Base-by-base conservation (phyloP, 2,329 filamentous ascomycete genomes). In the Helotiales sp. region DNA sequence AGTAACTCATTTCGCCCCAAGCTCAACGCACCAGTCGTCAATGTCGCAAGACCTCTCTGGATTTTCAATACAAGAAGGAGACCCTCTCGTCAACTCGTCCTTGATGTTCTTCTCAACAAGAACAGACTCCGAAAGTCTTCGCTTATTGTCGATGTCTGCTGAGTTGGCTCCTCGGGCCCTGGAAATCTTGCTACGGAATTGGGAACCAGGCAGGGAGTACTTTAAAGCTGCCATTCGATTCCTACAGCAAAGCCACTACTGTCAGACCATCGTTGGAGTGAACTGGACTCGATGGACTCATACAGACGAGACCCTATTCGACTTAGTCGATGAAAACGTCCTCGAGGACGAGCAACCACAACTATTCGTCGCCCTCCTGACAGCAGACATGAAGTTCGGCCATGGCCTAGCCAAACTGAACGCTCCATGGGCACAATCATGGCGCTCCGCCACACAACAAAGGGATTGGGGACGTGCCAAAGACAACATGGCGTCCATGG, bases 131-230 rank as follows among this genome's bases (percentile, higher is more conserved):
- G 34, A 68, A 37, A 66, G 30, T 34, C 65, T 70, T 8, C 17
- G 22, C 30, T 43, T 54, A 3, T 43, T 70, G 10, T 52, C 65
- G 17, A 57, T 61, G 10, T 63, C 50, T 40, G 43, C 63, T 8
- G 26, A 50, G 7, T 50, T 70, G 10, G 59, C 40, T 2, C 63
- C 68, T 6, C 60, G 63, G 26, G 65, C 68, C 11, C 8, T 68
- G 13, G 65, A 70, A 34, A 70, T 70, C 34, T 40, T 70, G 6
- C 34, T 70, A 1, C 43, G 68, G 6, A 65, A 70, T 43, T 70
- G 68, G 65, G 65, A 65, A 32, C 37, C 58, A 6, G 68, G 68
- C 3, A 59, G 63, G 13, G 65, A 70, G 45, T 61, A 55, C 45
- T 50, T 70, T n/a, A 40, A 45, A 2, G 66, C 65, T 10, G 54